Evolutionary conservation across 306 rosid genomes (phyloP), one percentile per base, ranked within the genome.

Genomic region (Castanopsis chinensis): DNA sequence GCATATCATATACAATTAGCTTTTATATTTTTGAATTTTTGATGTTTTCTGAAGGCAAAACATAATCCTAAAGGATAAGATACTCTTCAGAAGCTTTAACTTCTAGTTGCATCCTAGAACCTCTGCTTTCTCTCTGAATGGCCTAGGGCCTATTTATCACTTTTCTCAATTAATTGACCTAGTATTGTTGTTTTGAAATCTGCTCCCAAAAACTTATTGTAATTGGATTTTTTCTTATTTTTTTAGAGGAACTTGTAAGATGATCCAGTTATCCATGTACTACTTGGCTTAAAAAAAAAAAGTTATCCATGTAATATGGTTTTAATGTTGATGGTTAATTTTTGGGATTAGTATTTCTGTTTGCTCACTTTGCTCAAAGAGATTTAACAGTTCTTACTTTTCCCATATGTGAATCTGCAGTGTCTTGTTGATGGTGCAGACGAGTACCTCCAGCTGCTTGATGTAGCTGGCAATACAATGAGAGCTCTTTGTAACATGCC

Each of bases 401-500:
- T 76, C 64, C 70, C 68, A 49, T 25, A 49, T 82, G 74, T 79
- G 75, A 72, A 76, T 83, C 74, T 85, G 85, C 94, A 92, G 99
- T 79, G 91, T 83, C 91, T 95, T 6, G 89, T 93, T 21, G 98
- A 95, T 64, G 97, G 98, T 32, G 94, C 94, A 3, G 99, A 93
- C 52, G 97, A 91, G 78, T 93, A 95, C 85, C 80, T 95, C 90
- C 97, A 93, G 86, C 93, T 95, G 80, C 97, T 95, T 18, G 97
- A 85, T 30, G 94, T 91, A 75, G 88, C 89, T 32, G 85, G 99
- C 91, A 85, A 73, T 69, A 79, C 89, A 41, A 93, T 90, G 89
- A 89, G 90, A 78, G 91, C 95, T 71, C 72, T 85, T 28, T 82
- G 84, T 52, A 81, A 89, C 89, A 88, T 91, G 92, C 90, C 91